A percentile compares a stretch with the other conserved stretches of the same genome.
Conservation (phyloP, 2,329 filamentous ascomycete genomes). For the Gnomoniopsis smithogilvyi region DNA sequence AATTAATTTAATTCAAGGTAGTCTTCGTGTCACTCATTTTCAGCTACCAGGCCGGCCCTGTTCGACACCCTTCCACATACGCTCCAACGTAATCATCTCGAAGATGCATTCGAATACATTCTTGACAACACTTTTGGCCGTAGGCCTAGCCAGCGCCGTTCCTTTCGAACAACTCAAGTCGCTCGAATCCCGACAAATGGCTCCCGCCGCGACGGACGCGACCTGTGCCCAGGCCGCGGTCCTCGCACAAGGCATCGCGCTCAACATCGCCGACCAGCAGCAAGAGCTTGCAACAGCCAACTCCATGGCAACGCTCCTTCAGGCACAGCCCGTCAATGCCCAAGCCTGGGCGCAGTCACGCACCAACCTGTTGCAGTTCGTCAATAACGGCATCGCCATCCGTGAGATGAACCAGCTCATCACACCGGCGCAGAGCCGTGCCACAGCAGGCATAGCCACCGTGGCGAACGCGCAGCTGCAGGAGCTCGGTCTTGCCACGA, state of each 20-base stretch:
- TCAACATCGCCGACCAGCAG: slow-evolving; percentile 24
- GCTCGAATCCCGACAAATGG: not conserved
- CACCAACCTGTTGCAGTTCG: slow-evolving; percentile 19
- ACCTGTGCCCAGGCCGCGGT: slow-evolving; percentile 20
- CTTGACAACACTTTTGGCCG: not conserved
- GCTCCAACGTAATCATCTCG: slow-evolving; percentile 1
- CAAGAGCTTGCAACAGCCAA: slow-evolving; percentile 19
- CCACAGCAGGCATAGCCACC: slow-evolving; percentile 17
- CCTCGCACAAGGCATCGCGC: slow-evolving; percentile 21
- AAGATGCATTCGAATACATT: slow-evolving; percentile 3
- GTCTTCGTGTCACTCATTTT: slow-evolving; percentile 12
- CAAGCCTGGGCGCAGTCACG: slow-evolving; percentile 18
- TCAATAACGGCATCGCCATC: slow-evolving; percentile 23
- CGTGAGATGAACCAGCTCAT: slow-evolving; percentile 23
- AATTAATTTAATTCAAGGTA: not conserved
- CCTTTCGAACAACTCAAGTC: not conserved
- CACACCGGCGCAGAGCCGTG: slow-evolving; percentile 15
- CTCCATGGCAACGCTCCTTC: slow-evolving; percentile 13
- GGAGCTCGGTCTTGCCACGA: slow-evolving; percentile 13
- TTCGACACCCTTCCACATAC: not conserved
- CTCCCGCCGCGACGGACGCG: not conserved
- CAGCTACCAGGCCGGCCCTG: not conserved
- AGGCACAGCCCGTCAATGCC: slow-evolving; percentile 13
- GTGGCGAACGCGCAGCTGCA: slow-evolving; percentile 19
- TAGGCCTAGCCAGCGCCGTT: not conserved